Evolutionary conservation across 2,329 filamentous ascomycete genomes (phyloP), one percentile per base, ranked within the genome.

Genomic region (Claviceps humidiphila): DNA sequence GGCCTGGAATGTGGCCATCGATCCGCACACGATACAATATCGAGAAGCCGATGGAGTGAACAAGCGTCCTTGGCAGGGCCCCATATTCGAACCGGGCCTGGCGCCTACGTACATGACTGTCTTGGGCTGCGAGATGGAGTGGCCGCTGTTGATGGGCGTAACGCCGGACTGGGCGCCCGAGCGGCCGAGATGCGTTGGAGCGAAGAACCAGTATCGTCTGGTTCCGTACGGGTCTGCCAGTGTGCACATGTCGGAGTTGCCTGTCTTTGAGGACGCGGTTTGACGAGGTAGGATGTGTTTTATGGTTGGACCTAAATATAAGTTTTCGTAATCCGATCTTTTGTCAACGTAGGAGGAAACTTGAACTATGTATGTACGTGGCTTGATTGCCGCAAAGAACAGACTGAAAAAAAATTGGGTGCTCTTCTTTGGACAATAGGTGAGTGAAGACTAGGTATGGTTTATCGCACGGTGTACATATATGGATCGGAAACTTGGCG

Each of bases 141-240:
- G 70, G 45, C 64, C 62, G 49, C 53, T 65, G 37, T 56, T 60
- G 30, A 60, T 60, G 11, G 58, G 63, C 20, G 59, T 66, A 26
- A 62, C 63, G 11, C 69, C 67, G 40, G 63, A 66, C 39, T 51
- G 53, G 40, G 53, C 57, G 13, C 59, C 60, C 2, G 26, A 16
- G 6, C 46, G 55, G 8, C 49, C 55, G 26, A 57, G 14, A 2
- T 62, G 60, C 26, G 52, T 54, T 2, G 65, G 66, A 0, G 55
- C 63, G 42, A 61, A 58, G n/a, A 60, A 63, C 48, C 58, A 67
- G 13, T 63, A 64, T 24, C 56, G 26, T n/a, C 53, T 75, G 17
- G 64, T 69, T 13, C 73, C 72, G n/a, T 74, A 71, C 60, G 72
- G 71, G 2, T 68, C 68, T 41, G 67, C 72, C 14, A 73, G 71